These are phyloP conservation scores for Trichoderma endophyticum DNA, from an alignment of 2,329 filamentous ascomycete species.

Conservation along the genomic window DNA sequence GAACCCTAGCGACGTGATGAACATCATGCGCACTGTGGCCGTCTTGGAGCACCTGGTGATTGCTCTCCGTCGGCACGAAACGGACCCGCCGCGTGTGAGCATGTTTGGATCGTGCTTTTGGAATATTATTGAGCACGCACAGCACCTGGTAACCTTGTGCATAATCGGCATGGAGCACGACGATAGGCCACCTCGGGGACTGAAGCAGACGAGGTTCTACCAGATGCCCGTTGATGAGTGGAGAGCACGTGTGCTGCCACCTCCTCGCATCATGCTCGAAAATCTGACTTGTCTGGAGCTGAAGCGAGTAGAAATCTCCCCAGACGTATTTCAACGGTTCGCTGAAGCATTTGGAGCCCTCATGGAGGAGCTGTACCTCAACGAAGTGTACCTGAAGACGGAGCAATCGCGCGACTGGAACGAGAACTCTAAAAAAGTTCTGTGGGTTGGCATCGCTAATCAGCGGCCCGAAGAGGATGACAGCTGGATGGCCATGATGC, in stretches of 20 bases:
- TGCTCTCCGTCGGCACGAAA: slow-evolving; percentile 45
- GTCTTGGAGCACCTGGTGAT: slow-evolving; percentile 45
- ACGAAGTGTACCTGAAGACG: slow-evolving; percentile 45
- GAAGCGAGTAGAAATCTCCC: slow-evolving; percentile 39
- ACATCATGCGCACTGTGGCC: slow-evolving; percentile 43
- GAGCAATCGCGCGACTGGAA: slow-evolving; percentile 36
- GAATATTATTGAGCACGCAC: slow-evolving; percentile 47
- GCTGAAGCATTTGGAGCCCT: slow-evolving; percentile 36
- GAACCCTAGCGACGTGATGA: slow-evolving; percentile 50
- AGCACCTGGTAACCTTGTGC: slow-evolving; percentile 45
- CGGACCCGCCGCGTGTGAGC: slow-evolving; percentile 32
- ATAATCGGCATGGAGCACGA: slow-evolving; percentile 45
- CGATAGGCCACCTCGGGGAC: slow-evolving; percentile 34
- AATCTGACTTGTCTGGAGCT: slow-evolving; percentile 44
- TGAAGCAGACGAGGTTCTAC: slow-evolving; percentile 39
- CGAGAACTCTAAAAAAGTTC: slow-evolving; percentile 32
- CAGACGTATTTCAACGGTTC: slow-evolving; percentile 35
- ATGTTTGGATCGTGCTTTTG: slow-evolving; percentile 47
- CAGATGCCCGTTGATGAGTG: slow-evolving; percentile 39
- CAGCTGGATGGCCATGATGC: slow-evolving; percentile 42
- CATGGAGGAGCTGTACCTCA: slow-evolving; percentile 45
- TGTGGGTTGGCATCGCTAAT: slow-evolving; percentile 48
- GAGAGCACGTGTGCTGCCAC: slow-evolving; percentile 38
- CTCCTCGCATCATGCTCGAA: slow-evolving; percentile 35
- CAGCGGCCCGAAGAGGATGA: slow-evolving; percentile 35